Evolutionary conservation across 345 rosid species (phyloP).

Genomic region (Viola odorata): DNA sequence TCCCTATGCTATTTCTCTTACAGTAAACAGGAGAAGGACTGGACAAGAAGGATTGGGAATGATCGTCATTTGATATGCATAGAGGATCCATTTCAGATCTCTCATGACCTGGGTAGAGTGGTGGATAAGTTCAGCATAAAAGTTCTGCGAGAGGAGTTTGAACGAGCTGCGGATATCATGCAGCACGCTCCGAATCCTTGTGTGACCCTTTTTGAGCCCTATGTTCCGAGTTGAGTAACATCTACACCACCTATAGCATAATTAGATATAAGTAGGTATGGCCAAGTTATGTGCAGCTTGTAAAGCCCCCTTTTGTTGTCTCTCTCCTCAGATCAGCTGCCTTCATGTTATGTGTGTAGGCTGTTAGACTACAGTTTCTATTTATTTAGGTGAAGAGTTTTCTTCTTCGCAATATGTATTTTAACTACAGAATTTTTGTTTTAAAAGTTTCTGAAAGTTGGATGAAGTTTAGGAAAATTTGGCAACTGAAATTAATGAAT

Average conservation of each 20-base stretch:
- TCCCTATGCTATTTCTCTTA: conserved; percentile 2
- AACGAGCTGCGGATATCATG: conserved; percentile 85
- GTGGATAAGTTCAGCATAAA: conserved; percentile 85
- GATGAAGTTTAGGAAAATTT: not conserved
- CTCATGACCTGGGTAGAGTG: conserved; percentile 89
- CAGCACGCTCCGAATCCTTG: conserved; percentile 71
- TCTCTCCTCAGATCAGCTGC: no score
- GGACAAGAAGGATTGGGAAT: conserved; percentile 94
- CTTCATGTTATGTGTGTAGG: no score
- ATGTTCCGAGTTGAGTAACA: conserved; percentile 27
- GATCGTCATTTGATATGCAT: conserved; percentile 99
- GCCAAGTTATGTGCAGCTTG: conserved; percentile 5
- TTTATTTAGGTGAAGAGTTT: not conserved
- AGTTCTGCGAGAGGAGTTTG: conserved; percentile 93
- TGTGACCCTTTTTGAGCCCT: conserved; percentile 62
- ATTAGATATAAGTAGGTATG: conserved; percentile 7
- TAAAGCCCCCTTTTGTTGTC: not conserved
- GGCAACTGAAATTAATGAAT: not conserved
- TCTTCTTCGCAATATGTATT: not conserved
- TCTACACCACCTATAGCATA: not conserved
- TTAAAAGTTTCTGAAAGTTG: not conserved
- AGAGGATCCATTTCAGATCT: conserved; percentile 84
- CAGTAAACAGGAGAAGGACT: conserved; percentile 88
- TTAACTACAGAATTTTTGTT: not conserved
- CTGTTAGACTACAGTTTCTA: not conserved